These are phyloP conservation scores for Coniochaeta sp. DNA, from an alignment of 2,329 filamentous ascomycete genomes.

Conservation along the genomic window DNA sequence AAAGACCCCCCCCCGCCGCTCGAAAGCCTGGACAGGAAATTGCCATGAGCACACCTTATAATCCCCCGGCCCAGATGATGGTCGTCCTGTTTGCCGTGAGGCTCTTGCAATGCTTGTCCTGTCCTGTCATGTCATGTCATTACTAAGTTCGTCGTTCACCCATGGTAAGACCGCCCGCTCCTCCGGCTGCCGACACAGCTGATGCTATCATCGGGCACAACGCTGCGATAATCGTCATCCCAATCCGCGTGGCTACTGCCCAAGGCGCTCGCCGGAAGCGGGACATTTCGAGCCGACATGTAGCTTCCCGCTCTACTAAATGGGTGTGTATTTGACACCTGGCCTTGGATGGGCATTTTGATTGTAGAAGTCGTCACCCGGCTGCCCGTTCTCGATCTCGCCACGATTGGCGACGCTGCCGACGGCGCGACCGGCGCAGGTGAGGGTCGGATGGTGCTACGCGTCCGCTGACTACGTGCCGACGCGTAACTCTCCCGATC, in stretches of 20 bases:
- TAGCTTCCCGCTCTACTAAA: slow-evolving; percentile 13
- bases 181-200: slow-evolving; percentile 46
- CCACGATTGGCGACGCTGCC: slow-evolving; percentile 18
- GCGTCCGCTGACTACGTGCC: slow-evolving; percentile 29
- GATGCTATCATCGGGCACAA: slow-evolving; percentile 55
- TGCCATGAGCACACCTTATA: background rate
- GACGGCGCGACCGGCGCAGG: slow-evolving; percentile 13
- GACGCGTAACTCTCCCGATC: slow-evolving; percentile 39
- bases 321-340: slow-evolving; percentile 5
- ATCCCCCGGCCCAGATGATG: background rate
- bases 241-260: slow-evolving; percentile 32
- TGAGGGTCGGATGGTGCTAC: slow-evolving; percentile 23
- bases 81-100: background rate
- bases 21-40: background rate
- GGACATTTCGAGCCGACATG: slow-evolving; percentile 22
- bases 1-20: background rate
- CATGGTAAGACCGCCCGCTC: slow-evolving; percentile 17
- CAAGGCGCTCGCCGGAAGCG: slow-evolving; percentile 31
- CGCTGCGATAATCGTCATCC: slow-evolving; percentile 43
- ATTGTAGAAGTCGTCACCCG: slow-evolving; percentile 14
- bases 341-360: slow-evolving; percentile 10
- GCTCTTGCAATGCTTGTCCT: background rate
- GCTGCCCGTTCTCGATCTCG: slow-evolving; percentile 22
- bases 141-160: background rate
- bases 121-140: background rate